phyloP scores from a whole-genome alignment of 176 grass and related monocot genomes.

The Alloteropsis semialata region DNA sequence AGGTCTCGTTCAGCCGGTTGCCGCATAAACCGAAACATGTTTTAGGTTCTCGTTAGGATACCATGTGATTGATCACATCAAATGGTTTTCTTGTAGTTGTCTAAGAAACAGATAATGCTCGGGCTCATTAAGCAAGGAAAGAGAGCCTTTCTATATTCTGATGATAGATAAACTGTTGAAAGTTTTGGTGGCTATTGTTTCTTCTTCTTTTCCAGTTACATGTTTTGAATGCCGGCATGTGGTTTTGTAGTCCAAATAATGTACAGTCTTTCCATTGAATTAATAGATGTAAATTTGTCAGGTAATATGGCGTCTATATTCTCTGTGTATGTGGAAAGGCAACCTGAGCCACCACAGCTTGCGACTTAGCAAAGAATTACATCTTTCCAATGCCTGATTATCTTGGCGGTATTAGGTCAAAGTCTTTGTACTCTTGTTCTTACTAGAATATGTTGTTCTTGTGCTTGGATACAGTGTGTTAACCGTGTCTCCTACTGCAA shows the following conservation, averaged over 20 bases:
- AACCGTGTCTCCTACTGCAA: background rate
- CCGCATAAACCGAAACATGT: slow-evolving; percentile 35
- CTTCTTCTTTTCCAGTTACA: slow-evolving; percentile 3
- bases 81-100: slow-evolving; percentile 19
- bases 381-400: background rate
- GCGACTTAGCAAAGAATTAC: background rate
- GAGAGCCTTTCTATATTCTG: slow-evolving; percentile 27
- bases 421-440: background rate
- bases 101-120: background rate
- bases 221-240: slow-evolving; percentile 19
- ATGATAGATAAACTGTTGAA: slow-evolving; percentile 32
- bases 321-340: background rate
- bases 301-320: background rate
- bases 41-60: slow-evolving; percentile 12
- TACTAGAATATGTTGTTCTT: background rate
- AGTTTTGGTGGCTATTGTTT: slow-evolving; percentile 46
- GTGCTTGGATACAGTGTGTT: too few relatives aligned
- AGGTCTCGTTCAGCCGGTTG: slow-evolving; percentile 59
- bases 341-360: background rate
- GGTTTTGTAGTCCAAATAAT: slow-evolving; percentile 57
- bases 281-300: slow-evolving; percentile 40
- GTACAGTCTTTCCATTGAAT: slow-evolving; percentile 44
- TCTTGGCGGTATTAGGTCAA: background rate
- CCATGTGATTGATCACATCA: slow-evolving; percentile 26
- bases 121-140: slow-evolving; percentile 27